Evolutionary conservation across 805 yeast genomes (phyloP).

Genomic region (Yarrowia alimentaria): DNA sequence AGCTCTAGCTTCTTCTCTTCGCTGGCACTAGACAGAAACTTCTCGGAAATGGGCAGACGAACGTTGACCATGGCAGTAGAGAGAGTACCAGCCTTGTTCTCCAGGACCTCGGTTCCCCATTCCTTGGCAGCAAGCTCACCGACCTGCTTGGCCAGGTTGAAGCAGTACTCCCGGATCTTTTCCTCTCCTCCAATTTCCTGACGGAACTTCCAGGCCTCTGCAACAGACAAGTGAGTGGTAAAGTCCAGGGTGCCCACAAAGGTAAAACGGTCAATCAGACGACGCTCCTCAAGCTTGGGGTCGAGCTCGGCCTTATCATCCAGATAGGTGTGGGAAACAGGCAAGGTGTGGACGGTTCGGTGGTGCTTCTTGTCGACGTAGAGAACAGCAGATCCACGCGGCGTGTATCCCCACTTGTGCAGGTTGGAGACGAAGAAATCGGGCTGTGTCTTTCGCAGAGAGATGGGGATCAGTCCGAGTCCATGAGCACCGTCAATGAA

Average conservation of each 20-base stretch:
- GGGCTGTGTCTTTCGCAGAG: conserved; percentile 43
- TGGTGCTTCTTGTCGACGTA: conserved; percentile 58
- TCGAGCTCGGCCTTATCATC: too few relatives aligned
- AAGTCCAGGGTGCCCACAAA: conserved; percentile 52
- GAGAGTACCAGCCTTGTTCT: conserved; percentile 36
- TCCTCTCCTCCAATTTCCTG: conserved; percentile 62
- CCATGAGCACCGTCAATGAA: conserved; percentile 74
- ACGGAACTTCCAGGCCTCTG: conserved; percentile 52
- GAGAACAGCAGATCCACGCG: conserved; percentile 57
- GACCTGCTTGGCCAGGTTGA: conserved; percentile 46
- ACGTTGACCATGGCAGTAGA: conserved; percentile 47
- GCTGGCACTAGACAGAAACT: conserved; percentile 30
- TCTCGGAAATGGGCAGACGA: conserved; percentile 40
- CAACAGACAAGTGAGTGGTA: conserved; percentile 46
- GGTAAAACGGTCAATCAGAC: conserved; percentile 46
- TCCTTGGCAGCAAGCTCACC: conserved; percentile 42
- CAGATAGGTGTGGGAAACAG: conserved; percentile 52
- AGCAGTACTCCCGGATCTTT: conserved; percentile 50
- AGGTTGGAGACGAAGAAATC: conserved; percentile 62
- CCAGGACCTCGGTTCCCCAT: conserved; percentile 44
- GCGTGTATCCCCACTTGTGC: conserved; percentile 67
- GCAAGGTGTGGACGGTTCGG: conserved; percentile 51
- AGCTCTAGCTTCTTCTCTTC: conserved; percentile 30
- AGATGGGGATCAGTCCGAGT: conserved; percentile 46
- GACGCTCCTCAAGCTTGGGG: too few relatives aligned